These are phyloP conservation scores for Podospora sp. DNA, from an alignment of 495 filamentous ascomycete genomes.

Conservation along the genomic window DNA sequence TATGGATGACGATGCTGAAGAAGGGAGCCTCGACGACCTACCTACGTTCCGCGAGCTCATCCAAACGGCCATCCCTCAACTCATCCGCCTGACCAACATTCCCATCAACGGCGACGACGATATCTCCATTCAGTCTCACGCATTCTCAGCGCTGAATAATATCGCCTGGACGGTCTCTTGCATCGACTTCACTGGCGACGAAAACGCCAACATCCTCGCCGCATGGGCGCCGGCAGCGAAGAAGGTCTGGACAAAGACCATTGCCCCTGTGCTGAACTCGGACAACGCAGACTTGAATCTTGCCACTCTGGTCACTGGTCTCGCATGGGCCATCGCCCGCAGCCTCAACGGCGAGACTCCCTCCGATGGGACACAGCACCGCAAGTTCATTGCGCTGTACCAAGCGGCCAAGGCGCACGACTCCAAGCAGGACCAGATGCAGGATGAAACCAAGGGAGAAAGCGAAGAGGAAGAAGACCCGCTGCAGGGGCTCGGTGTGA, in stretches of 20 bases:
- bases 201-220: conserved; percentile 43
- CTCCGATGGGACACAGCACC: conserved; percentile 51
- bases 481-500: conserved; percentile 57
- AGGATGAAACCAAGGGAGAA: conserved; percentile 25
- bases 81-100: conserved; percentile 46
- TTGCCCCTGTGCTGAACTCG: conserved; percentile 54
- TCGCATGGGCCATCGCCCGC: conserved; percentile 64
- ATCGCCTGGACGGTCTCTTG: conserved; percentile 61
- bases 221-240: conserved; percentile 54
- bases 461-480: conserved; percentile 48
- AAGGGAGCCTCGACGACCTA: conserved; percentile 43
- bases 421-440: not conserved
- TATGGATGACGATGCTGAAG: conserved; percentile 43
- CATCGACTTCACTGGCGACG: conserved; percentile 48
- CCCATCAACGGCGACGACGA: conserved; percentile 28
- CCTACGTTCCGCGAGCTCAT: conserved; percentile 53
- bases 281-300: conserved; percentile 62
- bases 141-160: conserved; percentile 60
- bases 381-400: conserved; percentile 63
- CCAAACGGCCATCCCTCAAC: conserved; percentile 50
- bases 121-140: conserved; percentile 45
- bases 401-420: conserved; percentile 49
- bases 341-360: conserved; percentile 50
- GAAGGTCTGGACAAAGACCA: conserved; percentile 54
- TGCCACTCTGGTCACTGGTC: conserved; percentile 57